Evolutionary conservation across 2,329 filamentous ascomycete species (phyloP), one percentile per base, ranked within the genome.

Genomic region (Aspergillus tubingensis): DNA sequence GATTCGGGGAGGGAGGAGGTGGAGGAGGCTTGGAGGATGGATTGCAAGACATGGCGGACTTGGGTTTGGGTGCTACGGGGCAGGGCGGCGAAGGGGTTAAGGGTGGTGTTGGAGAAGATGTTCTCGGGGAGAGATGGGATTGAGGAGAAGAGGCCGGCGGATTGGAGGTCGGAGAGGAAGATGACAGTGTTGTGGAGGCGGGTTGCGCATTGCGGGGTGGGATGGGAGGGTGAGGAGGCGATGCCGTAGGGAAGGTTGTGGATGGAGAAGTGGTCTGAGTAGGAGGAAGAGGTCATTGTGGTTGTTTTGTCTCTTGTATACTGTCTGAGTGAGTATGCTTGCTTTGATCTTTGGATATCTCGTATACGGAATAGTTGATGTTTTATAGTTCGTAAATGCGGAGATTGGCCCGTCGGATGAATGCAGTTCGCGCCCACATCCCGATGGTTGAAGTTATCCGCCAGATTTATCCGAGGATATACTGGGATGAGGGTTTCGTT

Each of bases 241-340:
- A 85, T 77, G 8, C 83, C 82, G 53, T 82, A 85, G 0, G 83
- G 83, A 41, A 85, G 80, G 60, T 86, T 86, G 19, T 76, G 69
- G 43, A 82, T 67, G 0, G 82, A 83, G 65, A 86, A 86, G 21
- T 71, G 68, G 32, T 60, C 60, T n/a, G 58, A 60, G 27, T 68
- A 70, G 1, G 58, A 52, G 11, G 64, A 48, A 38, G 67, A 69
- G 5, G 65, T 57, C 67, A 70, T 70, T 8, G 65, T 19, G 21
- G 23, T 1, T 47, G 10, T 19, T 17, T 56, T 44, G 27, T 48
- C 23, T 36, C 43, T n/a, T 55, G 11, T 36, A 41, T 43, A 6
- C 17, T 38, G 21, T 54, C 49, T 49, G 23, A 36, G 32, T 36
- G 32, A 13, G 32, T 36, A 36, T 36, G 32, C 11, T 36, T 36